Conservation (phyloP, 2,329 filamentous ascomycete species). For the Rugonectria rugulosa region DNA sequence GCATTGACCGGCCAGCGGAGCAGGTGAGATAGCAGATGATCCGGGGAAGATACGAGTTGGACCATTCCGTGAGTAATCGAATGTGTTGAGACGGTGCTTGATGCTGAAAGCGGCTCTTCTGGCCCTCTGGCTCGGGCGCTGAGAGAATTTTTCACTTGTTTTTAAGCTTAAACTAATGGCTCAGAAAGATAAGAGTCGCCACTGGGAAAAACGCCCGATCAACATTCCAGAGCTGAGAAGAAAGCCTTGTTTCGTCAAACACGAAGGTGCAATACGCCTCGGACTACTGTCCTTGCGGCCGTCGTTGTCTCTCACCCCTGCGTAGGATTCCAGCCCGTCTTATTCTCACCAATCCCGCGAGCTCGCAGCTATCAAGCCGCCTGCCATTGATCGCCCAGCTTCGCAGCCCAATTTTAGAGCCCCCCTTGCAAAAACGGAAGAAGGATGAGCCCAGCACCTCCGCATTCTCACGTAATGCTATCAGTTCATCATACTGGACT, state of each 20-base stretch:
- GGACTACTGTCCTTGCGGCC: background rate
- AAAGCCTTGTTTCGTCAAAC: background rate
- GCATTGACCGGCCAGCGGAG: background rate
- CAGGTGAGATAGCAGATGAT: background rate
- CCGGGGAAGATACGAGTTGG: too few species aligned
- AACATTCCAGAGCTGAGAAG: too few species aligned
- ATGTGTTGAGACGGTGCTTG: background rate
- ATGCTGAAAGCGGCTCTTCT: background rate
- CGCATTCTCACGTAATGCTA: background rate
- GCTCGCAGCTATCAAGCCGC: too few species aligned
- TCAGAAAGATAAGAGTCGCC: background rate
- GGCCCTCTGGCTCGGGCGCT: too few species aligned
- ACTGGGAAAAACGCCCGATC: too few species aligned
- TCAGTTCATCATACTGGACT: background rate
- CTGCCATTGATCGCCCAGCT: too few species aligned
- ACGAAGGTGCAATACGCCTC: background rate
- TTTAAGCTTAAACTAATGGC: background rate
- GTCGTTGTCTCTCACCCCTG: background rate
- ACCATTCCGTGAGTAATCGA: background rate
- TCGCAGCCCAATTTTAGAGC: too few species aligned
- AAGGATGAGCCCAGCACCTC: background rate
- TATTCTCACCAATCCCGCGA: background rate
- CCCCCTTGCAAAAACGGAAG: background rate
- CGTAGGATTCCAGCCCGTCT: background rate
- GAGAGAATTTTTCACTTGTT: too few species aligned